phyloP scores from a whole-genome alignment of 352 stramenopile species.

The Globisporangium yorkense region DNA sequence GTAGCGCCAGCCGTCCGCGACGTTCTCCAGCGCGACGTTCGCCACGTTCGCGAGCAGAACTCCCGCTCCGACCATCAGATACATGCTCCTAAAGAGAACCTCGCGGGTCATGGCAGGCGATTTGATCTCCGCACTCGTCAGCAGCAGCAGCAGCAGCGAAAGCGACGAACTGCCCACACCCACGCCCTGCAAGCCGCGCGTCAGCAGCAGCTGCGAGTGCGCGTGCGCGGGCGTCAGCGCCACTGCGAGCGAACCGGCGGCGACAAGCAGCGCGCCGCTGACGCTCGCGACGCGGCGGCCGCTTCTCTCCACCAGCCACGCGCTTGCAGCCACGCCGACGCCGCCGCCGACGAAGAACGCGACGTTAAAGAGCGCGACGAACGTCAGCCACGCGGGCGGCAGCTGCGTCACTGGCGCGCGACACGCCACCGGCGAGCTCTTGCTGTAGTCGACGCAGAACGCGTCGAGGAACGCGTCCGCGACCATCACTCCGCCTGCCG shows the following conservation, averaged over 20 bases:
- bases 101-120: conserved; percentile 36
- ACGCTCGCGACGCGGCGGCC: conserved; percentile 36
- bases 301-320: conserved; percentile 25
- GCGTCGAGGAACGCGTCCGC: conserved; percentile 38
- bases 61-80: conserved; percentile 35
- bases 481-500: conserved; percentile 34
- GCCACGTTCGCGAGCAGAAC: conserved; percentile 34
- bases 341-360: conserved; percentile 40
- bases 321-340: conserved; percentile 22
- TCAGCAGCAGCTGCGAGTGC: conserved; percentile 22
- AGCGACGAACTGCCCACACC: conserved; percentile 44
- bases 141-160: conserved; percentile 20
- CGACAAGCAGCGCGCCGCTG: conserved; percentile 29
- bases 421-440: conserved; percentile 28
- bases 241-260: conserved; percentile 29
- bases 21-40: conserved; percentile 22
- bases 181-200: conserved; percentile 31
- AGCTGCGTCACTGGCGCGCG: conserved; percentile 9
- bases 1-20: conserved; percentile 25
- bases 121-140: conserved; percentile 35
- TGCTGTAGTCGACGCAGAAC: conserved; percentile 35
- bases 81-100: conserved; percentile 33
- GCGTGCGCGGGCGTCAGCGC: conserved; percentile 11
- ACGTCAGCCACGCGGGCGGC: conserved; percentile 32
- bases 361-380: conserved; percentile 39